Percentiles rank a stretch among this genome's conserved stretches.
phyloP scores from a whole-genome alignment of 306 rosid genomes.

The Dryas drummondii region DNA sequence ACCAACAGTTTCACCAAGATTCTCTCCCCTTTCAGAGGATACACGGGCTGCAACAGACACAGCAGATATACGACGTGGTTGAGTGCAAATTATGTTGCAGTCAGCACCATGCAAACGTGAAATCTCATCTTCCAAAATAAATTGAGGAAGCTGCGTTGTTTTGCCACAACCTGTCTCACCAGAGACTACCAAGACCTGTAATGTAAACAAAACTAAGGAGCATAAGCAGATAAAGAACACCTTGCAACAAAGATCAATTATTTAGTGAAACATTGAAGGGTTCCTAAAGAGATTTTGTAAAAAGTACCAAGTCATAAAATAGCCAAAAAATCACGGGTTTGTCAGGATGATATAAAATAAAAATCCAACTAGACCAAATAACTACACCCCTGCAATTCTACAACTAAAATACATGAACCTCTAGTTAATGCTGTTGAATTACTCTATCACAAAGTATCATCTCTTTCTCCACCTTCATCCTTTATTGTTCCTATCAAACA shows the following conservation, averaged over 20 bases:
- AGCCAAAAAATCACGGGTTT: neutral
- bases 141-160: conserved; percentile 93
- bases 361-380: neutral
- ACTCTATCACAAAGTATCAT: neutral
- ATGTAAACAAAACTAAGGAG: conserved; percentile 27
- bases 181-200: conserved; percentile 91
- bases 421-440: neutral
- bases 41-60: conserved; percentile 94
- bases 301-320: neutral
- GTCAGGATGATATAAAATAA: neutral
- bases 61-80: conserved; percentile 98
- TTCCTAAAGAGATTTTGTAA: neutral
- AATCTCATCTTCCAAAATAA: conserved; percentile 84
- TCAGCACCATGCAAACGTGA: conserved; percentile 67
- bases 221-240: neutral
- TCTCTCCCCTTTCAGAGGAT: conserved; percentile 88
- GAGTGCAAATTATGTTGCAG: conserved; percentile 88
- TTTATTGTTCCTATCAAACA: neutral
- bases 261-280: neutral
- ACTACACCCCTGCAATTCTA: neutral
- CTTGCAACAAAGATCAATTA: neutral
- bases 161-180: conserved; percentile 99
- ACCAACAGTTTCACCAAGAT: conserved; percentile 86
- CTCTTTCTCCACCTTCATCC: neutral
- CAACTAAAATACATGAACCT: neutral